phyloP scores from a whole-genome alignment of 768 basidiomycete species.

The Agrocybe chaxingu region DNA sequence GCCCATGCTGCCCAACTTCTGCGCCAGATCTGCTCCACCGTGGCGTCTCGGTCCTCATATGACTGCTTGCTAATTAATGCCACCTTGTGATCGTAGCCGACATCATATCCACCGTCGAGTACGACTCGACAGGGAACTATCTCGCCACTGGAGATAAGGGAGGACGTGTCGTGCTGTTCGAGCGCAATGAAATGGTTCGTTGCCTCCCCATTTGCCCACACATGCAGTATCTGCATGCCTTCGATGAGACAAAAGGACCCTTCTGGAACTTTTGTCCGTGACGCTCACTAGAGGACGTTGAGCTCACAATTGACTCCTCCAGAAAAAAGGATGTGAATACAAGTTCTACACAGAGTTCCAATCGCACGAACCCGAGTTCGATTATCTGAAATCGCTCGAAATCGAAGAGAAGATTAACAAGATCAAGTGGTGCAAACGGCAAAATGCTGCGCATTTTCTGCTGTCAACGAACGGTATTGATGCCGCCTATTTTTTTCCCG shows the following conservation, averaged over 20 bases:
- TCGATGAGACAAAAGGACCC: conserved; percentile 8
- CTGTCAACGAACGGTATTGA: conserved; percentile 89
- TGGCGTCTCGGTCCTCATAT: conserved; percentile 8
- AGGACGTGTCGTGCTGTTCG: conserved; percentile 96
- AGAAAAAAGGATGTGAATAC: conserved; percentile 99
- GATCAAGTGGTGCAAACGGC: conserved; percentile 99
- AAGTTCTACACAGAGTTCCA: conserved; percentile 99
- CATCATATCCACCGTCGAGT: conserved; percentile 99
- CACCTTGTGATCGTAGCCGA: conserved; percentile 65
- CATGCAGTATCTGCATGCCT: conserved; percentile 14
- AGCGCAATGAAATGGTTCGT: conserved; percentile 91
- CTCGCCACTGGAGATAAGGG: conserved; percentile 99
- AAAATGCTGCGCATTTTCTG: conserved; percentile 96
- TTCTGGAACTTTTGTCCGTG: conserved; percentile 14
- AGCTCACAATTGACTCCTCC: conserved; percentile 2
- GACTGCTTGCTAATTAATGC: conserved; percentile 17
- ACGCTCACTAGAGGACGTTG: conserved; percentile 12
- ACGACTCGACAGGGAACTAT: conserved; percentile 98
- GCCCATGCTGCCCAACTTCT: conserved; percentile 16
- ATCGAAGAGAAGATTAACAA: conserved; percentile 99
- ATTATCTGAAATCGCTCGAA: conserved; percentile 99
- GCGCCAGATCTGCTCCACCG: conserved; percentile 2
- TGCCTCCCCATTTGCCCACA: conserved; percentile 10
- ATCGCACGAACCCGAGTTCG: conserved; percentile 99
- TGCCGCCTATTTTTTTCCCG: conserved; percentile 19